Evolutionary conservation across 495 filamentous ascomycete genomes (phyloP).

Genomic region (Amorphotheca resinae): DNA sequence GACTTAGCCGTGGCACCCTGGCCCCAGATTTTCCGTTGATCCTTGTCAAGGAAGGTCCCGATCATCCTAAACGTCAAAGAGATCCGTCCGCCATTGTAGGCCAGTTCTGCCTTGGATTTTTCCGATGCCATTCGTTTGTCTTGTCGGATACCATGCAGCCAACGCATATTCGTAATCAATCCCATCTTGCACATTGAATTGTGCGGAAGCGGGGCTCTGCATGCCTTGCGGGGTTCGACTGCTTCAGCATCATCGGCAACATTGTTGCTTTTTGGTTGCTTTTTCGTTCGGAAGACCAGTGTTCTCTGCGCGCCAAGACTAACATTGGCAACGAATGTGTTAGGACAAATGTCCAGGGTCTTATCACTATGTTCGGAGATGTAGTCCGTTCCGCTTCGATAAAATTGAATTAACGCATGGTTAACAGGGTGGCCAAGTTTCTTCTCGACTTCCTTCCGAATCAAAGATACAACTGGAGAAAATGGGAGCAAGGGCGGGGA

Average conservation of each 20-base stretch:
- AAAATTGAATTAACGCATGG: conserved; percentile 87
- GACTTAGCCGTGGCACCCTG: conserved; percentile 71
- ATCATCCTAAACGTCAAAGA: conserved; percentile 89
- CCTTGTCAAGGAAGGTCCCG: conserved; percentile 61
- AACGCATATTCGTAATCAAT: conserved; percentile 65
- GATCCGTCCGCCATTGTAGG: conserved; percentile 66
- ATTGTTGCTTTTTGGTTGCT: conserved; percentile 21
- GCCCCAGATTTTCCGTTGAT: conserved; percentile 67
- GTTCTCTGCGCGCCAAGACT: conserved; percentile 83
- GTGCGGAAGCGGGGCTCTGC: conserved; percentile 70
- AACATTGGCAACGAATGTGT: conserved; percentile 79
- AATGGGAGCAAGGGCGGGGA: conserved; percentile 68
- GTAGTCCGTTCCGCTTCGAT: conserved; percentile 80
- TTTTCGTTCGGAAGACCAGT: conserved; percentile 84
- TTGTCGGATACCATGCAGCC: conserved; percentile 80
- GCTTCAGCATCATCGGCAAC: conserved; percentile 5
- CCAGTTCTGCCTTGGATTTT: conserved; percentile 57
- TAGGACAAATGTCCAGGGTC: conserved; percentile 77
- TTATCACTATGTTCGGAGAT: conserved; percentile 98
- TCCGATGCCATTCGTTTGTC: conserved; percentile 62
- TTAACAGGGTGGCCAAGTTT: conserved; percentile 73
- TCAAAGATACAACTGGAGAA: conserved; percentile 53
- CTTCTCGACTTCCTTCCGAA: conserved; percentile 54
- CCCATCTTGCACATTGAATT: conserved; percentile 81
- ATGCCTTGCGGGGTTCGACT: conserved; percentile 32